Evolutionary conservation across 495 filamentous ascomycete genomes (phyloP).

Genomic region (Bacidia gigantensis): DNA sequence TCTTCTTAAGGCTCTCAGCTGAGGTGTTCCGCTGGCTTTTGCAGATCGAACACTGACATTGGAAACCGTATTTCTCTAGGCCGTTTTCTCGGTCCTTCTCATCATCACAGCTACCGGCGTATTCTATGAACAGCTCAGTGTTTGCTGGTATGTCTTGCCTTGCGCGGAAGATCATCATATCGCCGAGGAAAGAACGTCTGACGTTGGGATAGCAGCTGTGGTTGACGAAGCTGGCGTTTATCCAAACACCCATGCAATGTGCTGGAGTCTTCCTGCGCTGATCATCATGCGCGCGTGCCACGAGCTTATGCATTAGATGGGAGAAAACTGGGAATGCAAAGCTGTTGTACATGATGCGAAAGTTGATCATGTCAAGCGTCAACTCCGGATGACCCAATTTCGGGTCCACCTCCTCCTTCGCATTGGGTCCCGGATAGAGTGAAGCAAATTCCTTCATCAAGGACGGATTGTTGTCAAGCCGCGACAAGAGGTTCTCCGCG

Average conservation of each 20-base stretch:
- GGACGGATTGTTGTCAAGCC: conserved; percentile 38
- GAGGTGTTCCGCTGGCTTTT: not conserved
- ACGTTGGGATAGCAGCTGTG: conserved; percentile 39
- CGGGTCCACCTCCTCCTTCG: conserved; percentile 16
- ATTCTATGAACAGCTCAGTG: conserved; percentile 36
- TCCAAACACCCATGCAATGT: conserved; percentile 36
- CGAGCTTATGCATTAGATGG: not conserved
- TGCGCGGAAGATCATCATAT: conserved; percentile 46
- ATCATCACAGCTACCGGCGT: conserved; percentile 21
- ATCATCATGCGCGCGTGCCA: too few relatives aligned
- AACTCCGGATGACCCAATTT: not conserved
- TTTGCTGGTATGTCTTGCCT: conserved; percentile 28
- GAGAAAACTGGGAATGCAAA: conserved; percentile 31
- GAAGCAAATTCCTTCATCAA: conserved; percentile 25
- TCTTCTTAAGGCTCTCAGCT: not conserved
- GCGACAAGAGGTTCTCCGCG: conserved; percentile 27
- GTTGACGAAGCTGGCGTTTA: conserved; percentile 39
- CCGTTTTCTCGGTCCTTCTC: conserved; percentile 10
- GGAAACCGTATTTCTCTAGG: conserved; percentile 32
- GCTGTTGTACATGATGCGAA: conserved; percentile 33
- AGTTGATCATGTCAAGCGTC: conserved; percentile 29
- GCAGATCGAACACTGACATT: conserved; percentile 35
- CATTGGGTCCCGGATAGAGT: conserved; percentile 32
- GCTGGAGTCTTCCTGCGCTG: not conserved
- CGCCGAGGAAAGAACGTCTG: conserved; percentile 39